A percentile compares a stretch with the other conserved stretches of the same genome.
phyloP scores from a whole-genome alignment of 352 stramenopile genomes.

The Globisporangium paroecandrum region DNA sequence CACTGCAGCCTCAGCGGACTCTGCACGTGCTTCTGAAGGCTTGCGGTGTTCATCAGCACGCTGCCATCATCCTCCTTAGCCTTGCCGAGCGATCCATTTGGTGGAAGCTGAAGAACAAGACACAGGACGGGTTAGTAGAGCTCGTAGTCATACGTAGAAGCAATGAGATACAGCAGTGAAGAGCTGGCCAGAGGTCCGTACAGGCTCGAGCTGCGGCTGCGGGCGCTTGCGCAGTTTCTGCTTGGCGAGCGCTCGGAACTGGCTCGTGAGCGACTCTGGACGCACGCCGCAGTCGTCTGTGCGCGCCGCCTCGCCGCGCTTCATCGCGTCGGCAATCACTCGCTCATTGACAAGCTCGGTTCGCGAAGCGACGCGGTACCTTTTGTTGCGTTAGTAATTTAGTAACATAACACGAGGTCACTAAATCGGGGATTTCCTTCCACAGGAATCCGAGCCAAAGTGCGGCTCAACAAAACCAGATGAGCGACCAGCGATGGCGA shows the following conservation, averaged over 20 bases:
- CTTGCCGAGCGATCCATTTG: background rate
- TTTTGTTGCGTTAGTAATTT: background rate
- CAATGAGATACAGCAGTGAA: background rate
- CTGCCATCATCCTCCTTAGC: background rate
- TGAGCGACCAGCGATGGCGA: constrained; percentile 1
- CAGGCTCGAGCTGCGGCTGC: constrained; percentile 20
- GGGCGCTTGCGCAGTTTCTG: constrained; percentile 26
- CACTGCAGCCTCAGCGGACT: constrained; percentile 45
- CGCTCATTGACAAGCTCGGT: background rate
- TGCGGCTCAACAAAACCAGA: constrained; percentile 2
- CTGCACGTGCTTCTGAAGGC: constrained; percentile 42
- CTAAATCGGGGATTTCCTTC: background rate
- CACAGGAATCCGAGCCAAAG: background rate
- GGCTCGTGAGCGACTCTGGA: constrained; percentile 39
- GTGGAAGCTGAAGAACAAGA: background rate
- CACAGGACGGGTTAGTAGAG: background rate
- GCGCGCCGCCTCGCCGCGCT: background rate
- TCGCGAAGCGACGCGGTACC: constrained; percentile 1
- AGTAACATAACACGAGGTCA: background rate
- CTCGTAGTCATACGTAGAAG: background rate
- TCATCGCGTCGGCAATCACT: background rate
- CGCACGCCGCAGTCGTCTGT: constrained; percentile 34
- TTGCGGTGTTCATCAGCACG: constrained; percentile 13
- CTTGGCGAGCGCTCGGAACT: constrained; percentile 34
- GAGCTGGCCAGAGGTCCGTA: constrained; percentile 8